Base-by-base conservation (phyloP, 202 grass and related monocot species). In the Bolboschoenoplectus hybrid region DNA sequence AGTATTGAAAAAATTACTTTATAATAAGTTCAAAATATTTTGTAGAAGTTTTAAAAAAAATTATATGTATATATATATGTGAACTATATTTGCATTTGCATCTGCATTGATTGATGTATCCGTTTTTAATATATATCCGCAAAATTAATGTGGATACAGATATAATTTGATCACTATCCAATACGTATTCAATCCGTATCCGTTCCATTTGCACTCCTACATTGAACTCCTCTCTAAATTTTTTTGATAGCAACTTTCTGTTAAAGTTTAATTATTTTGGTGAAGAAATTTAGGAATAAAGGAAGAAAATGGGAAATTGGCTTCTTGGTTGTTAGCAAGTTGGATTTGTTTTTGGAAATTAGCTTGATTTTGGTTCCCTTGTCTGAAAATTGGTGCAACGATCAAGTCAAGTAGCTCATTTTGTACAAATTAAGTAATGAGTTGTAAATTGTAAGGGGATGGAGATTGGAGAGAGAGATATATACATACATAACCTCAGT, bases 281-380 rank as follows among this genome's bases (percentile, higher is more conserved):
- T 45, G 16, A 38, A 44, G 16, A 43, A 70, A 69, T 69, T 69
- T 13, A 69, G 39, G 5, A 69, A 44, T 40, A 41, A 69, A 43
- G 13, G 39, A 69, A 69, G 67, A 34, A 17, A 69, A 69, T 7
- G 14, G 16, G 2, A 70, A 70, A 70, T 70, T 46, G 6, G 0
- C 39, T 71, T 71, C 16, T 45, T 45, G 40, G 45, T 71, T 44
- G 16, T 10, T 19, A 71, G 2, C 41, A 46, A 71, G 67, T 45
- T 46, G 67, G 34, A 12, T 11, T 12, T 66, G 9, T 66, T 12
- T 66, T 9, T 58, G 17, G 62, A 64, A 64, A 35, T 64, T 17
- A 17, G 14, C 67, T 71, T 71, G 67, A 71, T 45, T 46, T 46
- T 45, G 40, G 16, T 71, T 71, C 67, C 67, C 38, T 45, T 70